These are phyloP conservation scores for Candida krabiensis DNA, from an alignment of 805 yeast species.

Conservation along the genomic window DNA sequence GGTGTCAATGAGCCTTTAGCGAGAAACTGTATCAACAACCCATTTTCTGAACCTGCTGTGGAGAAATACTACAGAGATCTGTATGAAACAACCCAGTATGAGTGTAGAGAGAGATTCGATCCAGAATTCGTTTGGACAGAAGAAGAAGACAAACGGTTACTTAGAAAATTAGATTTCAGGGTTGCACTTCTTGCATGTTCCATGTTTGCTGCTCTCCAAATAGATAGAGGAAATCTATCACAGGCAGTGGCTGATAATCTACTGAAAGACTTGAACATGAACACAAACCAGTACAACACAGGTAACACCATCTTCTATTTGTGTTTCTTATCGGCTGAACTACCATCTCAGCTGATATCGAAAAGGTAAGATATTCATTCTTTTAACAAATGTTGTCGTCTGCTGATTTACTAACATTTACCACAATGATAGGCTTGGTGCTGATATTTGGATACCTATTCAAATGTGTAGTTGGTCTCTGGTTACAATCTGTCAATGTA, in stretches of 20 bases:
- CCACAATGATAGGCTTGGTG: background rate
- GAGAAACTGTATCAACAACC: constrained; percentile 22
- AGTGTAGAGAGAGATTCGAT: constrained; percentile 54
- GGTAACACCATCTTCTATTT: constrained; percentile 56
- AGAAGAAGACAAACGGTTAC: constrained; percentile 48
- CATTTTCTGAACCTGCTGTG: constrained; percentile 44
- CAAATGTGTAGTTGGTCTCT: constrained; percentile 58
- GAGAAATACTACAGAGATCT: constrained; percentile 44
- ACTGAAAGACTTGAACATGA: constrained; percentile 47
- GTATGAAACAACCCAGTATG: constrained; percentile 51
- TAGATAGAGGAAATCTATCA: constrained; percentile 55
- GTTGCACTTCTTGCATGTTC: constrained; percentile 58
- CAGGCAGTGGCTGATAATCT: constrained; percentile 57
- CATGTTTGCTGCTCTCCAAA: constrained; percentile 55
- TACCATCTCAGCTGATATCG: constrained; percentile 64
- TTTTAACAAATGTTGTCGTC: constrained; percentile 27
- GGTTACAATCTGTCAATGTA: constrained; percentile 53
- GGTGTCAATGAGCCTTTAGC: no score
- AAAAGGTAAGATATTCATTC: constrained; percentile 46
- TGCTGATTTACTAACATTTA: constrained; percentile 39
- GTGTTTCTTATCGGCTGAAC: constrained; percentile 53
- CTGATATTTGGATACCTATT: constrained; percentile 41
- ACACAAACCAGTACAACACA: constrained; percentile 54
- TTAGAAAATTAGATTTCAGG: constrained; percentile 52
- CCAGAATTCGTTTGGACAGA: constrained; percentile 54